Evolutionary conservation across 371 early-diverging fungal genomes (phyloP).

Genomic region (Mortierella sp.): DNA sequence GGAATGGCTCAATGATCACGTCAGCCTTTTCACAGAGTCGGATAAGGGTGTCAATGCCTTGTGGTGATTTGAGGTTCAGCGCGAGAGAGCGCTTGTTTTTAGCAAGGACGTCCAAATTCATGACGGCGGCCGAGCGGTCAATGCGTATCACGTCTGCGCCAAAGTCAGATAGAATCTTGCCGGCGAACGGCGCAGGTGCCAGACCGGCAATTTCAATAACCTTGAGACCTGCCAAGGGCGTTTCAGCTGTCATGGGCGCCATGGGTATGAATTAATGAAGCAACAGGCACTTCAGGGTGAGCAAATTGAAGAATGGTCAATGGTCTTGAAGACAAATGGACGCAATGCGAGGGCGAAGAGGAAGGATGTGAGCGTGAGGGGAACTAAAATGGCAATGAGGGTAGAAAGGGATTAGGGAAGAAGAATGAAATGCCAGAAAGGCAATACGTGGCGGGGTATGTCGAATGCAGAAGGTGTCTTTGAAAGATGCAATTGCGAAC

Average conservation of each 20-base stretch:
- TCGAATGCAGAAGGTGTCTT: no score
- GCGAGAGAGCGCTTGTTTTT: constrained; percentile 78
- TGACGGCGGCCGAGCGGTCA: constrained; percentile 61
- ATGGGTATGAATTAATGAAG: background rate
- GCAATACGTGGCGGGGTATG: background rate
- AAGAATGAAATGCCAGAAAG: background rate
- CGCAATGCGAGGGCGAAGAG: no score
- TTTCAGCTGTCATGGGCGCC: constrained; percentile 51
- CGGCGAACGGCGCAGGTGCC: constrained; percentile 80
- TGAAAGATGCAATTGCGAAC: background rate
- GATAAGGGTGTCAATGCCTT: constrained; percentile 61
- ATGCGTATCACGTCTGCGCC: constrained; percentile 82
- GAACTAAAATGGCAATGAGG: constrained; percentile 3
- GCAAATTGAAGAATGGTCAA: constrained; percentile 30
- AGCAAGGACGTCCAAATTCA: constrained; percentile 66
- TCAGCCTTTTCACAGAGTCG: constrained; percentile 66
- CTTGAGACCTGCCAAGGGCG: constrained; percentile 64
- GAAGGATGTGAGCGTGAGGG: background rate
- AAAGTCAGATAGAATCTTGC: constrained; percentile 79
- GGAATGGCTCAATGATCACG: constrained; percentile 81
- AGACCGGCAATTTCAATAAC: constrained; percentile 83
- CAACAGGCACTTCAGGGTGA: constrained; percentile 1
- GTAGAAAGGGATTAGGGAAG: background rate
- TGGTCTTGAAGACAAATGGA: background rate
- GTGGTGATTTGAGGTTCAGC: constrained; percentile 69